These are phyloP conservation scores for Aspergillus coremiiformis DNA, from an alignment of 495 filamentous ascomycete species.

Conservation along the genomic window DNA sequence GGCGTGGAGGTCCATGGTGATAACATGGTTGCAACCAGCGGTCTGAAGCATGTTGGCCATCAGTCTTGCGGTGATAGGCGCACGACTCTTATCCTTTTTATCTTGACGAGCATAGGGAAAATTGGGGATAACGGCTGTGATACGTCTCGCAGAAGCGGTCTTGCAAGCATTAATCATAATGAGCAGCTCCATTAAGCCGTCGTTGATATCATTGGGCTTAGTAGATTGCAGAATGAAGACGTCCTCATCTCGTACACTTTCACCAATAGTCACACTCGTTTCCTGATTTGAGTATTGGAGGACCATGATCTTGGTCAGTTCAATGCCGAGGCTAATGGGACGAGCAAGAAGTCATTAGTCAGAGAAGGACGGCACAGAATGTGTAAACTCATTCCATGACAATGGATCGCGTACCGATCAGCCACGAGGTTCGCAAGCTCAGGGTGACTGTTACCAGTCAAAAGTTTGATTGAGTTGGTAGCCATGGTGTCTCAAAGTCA, in stretches of 20 bases:
- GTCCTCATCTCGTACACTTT: constrained; percentile 95
- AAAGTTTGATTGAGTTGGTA: constrained; percentile 88
- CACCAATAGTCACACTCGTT: constrained; percentile 92
- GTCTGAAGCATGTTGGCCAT: constrained; percentile 98
- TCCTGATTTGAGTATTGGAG: constrained; percentile 98
- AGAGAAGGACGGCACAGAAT: not conserved
- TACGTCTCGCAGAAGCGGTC: constrained; percentile 86
- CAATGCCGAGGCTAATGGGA: constrained; percentile 72
- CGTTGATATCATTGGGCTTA: constrained; percentile 93
- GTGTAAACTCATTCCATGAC: not conserved
- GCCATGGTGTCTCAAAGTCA: constrained; percentile 44
- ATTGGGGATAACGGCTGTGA: constrained; percentile 90
- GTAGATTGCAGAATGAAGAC: constrained; percentile 97
- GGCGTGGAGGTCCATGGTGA: constrained; percentile 75
- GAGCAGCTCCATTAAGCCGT: constrained; percentile 95
- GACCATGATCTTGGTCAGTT: constrained; percentile 86
- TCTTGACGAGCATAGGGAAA: constrained; percentile 99
- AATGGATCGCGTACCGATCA: constrained; percentile 58
- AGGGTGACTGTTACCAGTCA: constrained; percentile 94
- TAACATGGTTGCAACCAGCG: constrained; percentile 79
- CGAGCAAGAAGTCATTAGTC: constrained; percentile 9
- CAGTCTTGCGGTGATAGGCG: constrained; percentile 77
- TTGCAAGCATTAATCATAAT: constrained; percentile 99
- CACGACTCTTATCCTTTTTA: constrained; percentile 96
- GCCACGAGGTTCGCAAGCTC: constrained; percentile 83